Evolutionary conservation across 306 rosid genomes (phyloP).

Genomic region (Heteromeles arbutifolia): DNA sequence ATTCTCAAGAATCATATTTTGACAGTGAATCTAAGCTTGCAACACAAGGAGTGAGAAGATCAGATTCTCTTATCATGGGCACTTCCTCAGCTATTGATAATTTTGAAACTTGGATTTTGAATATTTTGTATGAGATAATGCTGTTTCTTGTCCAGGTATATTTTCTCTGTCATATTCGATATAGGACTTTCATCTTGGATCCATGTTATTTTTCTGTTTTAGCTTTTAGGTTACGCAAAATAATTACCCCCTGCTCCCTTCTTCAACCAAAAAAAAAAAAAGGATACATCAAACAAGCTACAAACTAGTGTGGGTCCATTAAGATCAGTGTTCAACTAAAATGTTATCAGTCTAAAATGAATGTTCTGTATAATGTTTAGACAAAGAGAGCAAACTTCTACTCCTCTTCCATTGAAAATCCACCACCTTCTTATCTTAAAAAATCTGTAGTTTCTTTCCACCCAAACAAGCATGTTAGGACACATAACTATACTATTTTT

Average conservation of each 20-base stretch:
- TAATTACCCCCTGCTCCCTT: not conserved
- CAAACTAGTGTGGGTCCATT: not conserved
- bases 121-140: constrained; percentile 76
- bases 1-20: constrained; percentile 73
- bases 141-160: constrained; percentile 97
- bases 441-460: not conserved
- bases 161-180: constrained; percentile 7
- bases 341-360: not conserved
- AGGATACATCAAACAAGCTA: not conserved
- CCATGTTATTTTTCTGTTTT: not conserved
- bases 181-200: not conserved
- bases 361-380: not conserved
- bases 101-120: constrained; percentile 86
- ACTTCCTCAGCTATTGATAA: constrained; percentile 55
- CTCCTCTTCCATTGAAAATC: not conserved
- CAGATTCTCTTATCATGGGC: constrained; percentile 40
- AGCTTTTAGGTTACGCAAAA: not conserved
- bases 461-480: not conserved
- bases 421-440: not conserved
- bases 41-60: constrained; percentile 48
- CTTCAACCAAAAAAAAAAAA: not conserved
- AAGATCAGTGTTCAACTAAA: not conserved
- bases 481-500: not conserved
- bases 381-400: not conserved
- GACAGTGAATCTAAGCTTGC: constrained; percentile 59